phyloP scores from a whole-genome alignment of 148 eudicot genomes.

The Rhododendron williamsianum region DNA sequence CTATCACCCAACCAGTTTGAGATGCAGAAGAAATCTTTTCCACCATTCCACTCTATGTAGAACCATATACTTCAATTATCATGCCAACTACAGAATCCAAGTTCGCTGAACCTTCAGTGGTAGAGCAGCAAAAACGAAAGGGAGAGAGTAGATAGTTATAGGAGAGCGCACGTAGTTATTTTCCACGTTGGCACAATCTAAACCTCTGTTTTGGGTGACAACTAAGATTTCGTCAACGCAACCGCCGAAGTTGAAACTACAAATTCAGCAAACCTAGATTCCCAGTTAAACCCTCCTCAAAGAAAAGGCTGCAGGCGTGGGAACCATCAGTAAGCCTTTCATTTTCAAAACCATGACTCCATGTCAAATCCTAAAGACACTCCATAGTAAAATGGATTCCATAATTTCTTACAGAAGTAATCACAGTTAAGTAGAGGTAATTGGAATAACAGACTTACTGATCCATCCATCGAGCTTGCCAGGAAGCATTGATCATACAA shows the following conservation, averaged over 20 bases:
- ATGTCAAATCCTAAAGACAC: neutral
- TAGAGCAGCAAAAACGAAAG: neutral
- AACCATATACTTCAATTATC: neutral
- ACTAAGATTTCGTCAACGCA: neutral
- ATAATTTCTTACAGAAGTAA: neutral
- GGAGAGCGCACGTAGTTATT: neutral
- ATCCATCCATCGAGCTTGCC: conserved; percentile 92
- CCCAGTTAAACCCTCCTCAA: neutral
- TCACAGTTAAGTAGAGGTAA: neutral
- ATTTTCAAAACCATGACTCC: neutral
- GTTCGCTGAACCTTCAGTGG: neutral
- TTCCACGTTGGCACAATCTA: neutral
- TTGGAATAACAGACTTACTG: conserved; percentile 43
- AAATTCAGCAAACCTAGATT: neutral
- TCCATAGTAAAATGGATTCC: neutral
- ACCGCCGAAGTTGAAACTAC: neutral
- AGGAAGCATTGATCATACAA: conserved; percentile 67
- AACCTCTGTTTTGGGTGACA: neutral
- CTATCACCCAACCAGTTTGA: neutral
- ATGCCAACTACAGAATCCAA: neutral
- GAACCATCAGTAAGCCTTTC: neutral
- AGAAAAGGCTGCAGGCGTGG: neutral
- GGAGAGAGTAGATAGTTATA: neutral
- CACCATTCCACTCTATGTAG: conserved; percentile 1
- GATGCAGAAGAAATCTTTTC: neutral